Conservation (phyloP, 228 moss, liverwort and hornwort genomes). For the Sphagnum magellanicum region DNA sequence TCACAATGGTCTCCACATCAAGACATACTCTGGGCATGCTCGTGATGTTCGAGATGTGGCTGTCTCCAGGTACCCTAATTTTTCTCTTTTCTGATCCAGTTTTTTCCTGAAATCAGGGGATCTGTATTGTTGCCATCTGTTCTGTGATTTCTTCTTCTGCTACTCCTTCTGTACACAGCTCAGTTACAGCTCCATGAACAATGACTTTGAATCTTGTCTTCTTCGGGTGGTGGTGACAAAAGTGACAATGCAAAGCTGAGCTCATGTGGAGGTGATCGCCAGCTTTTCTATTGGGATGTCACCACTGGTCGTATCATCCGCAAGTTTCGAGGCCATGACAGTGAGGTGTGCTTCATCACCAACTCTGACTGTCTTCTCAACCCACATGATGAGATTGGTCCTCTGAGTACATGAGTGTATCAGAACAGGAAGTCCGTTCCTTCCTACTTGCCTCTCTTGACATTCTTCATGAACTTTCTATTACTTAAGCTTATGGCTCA, state of each 20-base stretch:
- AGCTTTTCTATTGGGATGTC: conserved; percentile 89
- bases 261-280: conserved; percentile 80
- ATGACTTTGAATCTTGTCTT: too few species aligned
- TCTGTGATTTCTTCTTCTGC: too few species aligned
- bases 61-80: conserved; percentile 41
- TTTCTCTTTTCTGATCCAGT: too few species aligned
- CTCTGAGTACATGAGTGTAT: too few species aligned
- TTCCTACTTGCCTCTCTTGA: too few species aligned
- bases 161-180: too few species aligned
- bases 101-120: background rate
- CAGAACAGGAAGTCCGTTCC: background rate
- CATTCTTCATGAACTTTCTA: too few species aligned
- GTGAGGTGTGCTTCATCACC: conserved; percentile 40
- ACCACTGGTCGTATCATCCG: conserved; percentile 75
- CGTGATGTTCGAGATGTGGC: conserved; percentile 81
- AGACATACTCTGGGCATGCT: conserved; percentile 76
- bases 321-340: conserved; percentile 86
- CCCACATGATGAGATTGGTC: background rate
- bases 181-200: too few species aligned
- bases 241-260: conserved; percentile 77
- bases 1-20: conserved; percentile 58
- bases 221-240: conserved; percentile 6
- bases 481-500: too few species aligned
- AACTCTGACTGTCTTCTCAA: background rate
- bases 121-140: background rate